These are phyloP conservation scores for Glycine soja DNA, from an alignment of 306 rosid genomes.

Conservation along the genomic window DNA sequence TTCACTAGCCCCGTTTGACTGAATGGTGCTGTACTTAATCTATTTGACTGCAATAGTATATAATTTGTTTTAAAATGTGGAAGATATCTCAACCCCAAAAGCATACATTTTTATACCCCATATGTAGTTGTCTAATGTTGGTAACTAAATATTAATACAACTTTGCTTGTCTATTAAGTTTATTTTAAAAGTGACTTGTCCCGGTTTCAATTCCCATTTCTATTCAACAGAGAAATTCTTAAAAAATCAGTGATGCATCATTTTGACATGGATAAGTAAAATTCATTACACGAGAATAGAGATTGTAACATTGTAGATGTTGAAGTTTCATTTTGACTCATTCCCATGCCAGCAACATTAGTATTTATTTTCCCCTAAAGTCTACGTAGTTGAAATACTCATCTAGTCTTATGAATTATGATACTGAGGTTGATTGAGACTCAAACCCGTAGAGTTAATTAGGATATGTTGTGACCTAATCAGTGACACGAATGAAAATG, in stretches of 20 bases:
- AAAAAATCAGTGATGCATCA: background rate
- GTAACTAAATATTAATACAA: background rate
- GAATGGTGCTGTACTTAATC: background rate
- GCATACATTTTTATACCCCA: background rate
- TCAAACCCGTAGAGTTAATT: background rate
- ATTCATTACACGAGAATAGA: too few species aligned
- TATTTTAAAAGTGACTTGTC: background rate
- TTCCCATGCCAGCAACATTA: background rate
- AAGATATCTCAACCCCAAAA: background rate
- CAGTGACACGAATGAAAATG: background rate
- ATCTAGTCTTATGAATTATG: background rate
- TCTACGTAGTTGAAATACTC: background rate
- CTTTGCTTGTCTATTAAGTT: background rate
- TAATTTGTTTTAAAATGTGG: background rate
- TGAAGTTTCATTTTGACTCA: conserved; percentile 12
- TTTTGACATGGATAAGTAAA: background rate
- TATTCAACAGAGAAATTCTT: background rate
- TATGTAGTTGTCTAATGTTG: background rate
- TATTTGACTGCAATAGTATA: background rate
- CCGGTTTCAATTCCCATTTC: background rate
- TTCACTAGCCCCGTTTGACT: background rate
- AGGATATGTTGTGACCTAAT: background rate
- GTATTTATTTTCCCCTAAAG: background rate
- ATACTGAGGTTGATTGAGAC: conserved; percentile 8
- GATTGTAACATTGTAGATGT: background rate